phyloP scores from a whole-genome alignment of 139 green algal genomes.

The Coccomyxa sp. region DNA sequence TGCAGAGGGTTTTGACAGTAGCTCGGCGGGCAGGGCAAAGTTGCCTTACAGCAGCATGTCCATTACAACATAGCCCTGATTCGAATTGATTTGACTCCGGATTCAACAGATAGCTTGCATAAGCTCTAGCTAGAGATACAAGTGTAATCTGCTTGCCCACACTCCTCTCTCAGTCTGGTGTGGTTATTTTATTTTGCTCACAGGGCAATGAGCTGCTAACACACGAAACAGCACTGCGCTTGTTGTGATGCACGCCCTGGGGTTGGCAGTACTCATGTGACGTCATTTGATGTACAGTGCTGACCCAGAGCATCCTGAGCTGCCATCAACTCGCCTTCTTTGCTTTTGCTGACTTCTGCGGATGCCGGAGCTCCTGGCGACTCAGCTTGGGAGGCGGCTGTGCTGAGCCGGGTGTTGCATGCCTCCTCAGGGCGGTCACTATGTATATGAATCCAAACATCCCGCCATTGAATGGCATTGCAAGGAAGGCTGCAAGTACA shows the following conservation, averaged over 20 bases:
- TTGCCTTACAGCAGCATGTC: too few relatives aligned
- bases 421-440: not conserved
- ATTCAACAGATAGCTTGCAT: too few relatives aligned
- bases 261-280: not conserved
- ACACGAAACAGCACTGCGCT: too few relatives aligned
- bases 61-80: too few relatives aligned
- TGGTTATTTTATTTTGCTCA: too few relatives aligned
- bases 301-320: not conserved
- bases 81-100: too few relatives aligned
- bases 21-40: too few relatives aligned
- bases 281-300: not conserved
- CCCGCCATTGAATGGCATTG: not conserved
- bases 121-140: too few relatives aligned
- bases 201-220: too few relatives aligned
- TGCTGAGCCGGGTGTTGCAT: not conserved
- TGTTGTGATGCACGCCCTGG: not conserved
- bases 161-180: too few relatives aligned
- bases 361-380: not conserved
- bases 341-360: not conserved
- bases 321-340: not conserved
- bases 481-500: not conserved
- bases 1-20: too few relatives aligned
- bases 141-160: too few relatives aligned
- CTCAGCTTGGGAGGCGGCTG: not conserved
- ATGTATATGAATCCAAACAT: not conserved